Percentiles rank a stretch among this genome's conserved stretches.
These are phyloP conservation scores for Xylaria sp. DNA, from an alignment of 2,329 filamentous ascomycete genomes.

Conservation along the genomic window DNA sequence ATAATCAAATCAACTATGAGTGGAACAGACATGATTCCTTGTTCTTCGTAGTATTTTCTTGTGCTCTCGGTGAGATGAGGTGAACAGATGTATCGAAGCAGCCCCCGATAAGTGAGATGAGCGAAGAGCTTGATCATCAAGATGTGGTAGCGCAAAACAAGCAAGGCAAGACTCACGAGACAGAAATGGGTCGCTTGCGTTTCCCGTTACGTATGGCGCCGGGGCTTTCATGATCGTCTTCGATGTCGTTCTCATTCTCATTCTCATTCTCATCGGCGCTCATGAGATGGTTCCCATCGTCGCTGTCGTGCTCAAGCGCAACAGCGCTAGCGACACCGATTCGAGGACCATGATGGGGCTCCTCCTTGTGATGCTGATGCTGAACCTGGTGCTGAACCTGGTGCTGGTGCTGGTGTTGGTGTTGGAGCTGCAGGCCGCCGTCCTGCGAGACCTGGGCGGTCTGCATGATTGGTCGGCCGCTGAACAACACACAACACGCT, in stretches of 20 bases:
- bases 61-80: not conserved
- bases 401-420: conserved; percentile 15
- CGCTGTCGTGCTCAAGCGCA: conserved; percentile 55
- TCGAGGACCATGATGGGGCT: conserved; percentile 41
- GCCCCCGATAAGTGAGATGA: not conserved
- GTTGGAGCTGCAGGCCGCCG: conserved; percentile 33
- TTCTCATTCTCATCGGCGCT: conserved; percentile 55
- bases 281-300: conserved; percentile 55
- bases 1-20: conserved; percentile 12
- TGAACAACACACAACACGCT: not conserved
- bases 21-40: not conserved
- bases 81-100: not conserved
- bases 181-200: conserved; percentile 69
- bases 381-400: conserved; percentile 12
- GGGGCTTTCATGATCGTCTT: conserved; percentile 48
- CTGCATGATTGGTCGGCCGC: conserved; percentile 37
- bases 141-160: conserved; percentile 13
- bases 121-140: conserved; percentile 11
- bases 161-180: conserved; percentile 58
- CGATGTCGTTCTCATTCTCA: conserved; percentile 13
- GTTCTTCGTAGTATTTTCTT: no score
- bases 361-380: conserved; percentile 28
- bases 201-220: conserved; percentile 60
- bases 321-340: conserved; percentile 22
- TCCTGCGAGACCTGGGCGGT: conserved; percentile 42